Evolutionary conservation across 129 eudicot genomes (phyloP), one percentile per base, ranked within the genome.

Genomic region (Solidago caesia): DNA sequence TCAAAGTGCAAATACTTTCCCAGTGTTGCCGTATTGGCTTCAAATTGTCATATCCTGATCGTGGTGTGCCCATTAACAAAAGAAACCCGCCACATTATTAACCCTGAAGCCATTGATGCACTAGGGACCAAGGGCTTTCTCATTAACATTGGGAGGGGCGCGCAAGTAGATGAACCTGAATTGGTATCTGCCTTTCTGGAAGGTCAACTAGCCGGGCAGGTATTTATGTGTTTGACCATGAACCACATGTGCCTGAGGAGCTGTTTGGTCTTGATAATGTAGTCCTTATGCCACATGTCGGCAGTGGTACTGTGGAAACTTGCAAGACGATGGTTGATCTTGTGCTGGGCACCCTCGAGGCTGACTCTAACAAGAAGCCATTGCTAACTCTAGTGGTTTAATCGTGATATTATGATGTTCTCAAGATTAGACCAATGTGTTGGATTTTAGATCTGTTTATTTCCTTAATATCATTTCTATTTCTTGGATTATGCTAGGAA

Each of bases 131-230:
- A 87, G 39, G 96, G 98, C 11, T 63, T 80, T 62, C 69, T 92
- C 46, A 82, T 92, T 64, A 92, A 92, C 86, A 87, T 86, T 8
- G 98, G 90, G 45, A 72, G 98, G 69, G 98, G 98, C 1, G 74
- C 88, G 11, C 98, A 85, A 70, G 74, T 89, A 21, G 96, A 89
- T 72, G 96, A 92, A 77, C 79, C 74, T 2, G 97, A 89, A 74
- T 77, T 92, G 47, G 86, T 92, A 8, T 77, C 91, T 52, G 97
- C 97, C 16, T 82, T 92, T 47, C 75, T 81, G 39, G 96, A 89
- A 75, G 87, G 95, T 63, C 88, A 96, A 72, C 15, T 92, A 60
- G 96, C 92, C 3, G 98, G 98, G 98, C 96, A 7, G 98, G 98
- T 47, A 88, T 92, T 44, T 96, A 92, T 67, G 96, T 92, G 16